Evolutionary conservation across 2,329 filamentous ascomycete genomes (phyloP), one percentile per base, ranked within the genome.

Genomic region (Colletotrichum sp.): DNA sequence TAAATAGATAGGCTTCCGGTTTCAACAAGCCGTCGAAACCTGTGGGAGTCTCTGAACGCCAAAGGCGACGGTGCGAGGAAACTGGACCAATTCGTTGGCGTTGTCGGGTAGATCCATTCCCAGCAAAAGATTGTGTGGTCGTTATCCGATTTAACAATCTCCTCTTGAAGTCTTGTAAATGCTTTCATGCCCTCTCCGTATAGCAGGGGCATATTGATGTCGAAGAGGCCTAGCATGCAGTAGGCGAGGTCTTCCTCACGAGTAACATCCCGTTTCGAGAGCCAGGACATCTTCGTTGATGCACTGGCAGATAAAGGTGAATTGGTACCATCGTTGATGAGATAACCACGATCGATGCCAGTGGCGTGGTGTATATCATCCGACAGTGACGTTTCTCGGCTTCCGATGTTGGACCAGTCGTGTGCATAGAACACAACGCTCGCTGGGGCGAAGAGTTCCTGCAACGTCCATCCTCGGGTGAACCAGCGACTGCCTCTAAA

Each of bases 161-260:
- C 65, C 0, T 66, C 33, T 6, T 77, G 74, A 15, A 78, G 13
- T 55, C 79, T 66, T 18, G 69, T 70, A 38, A 79, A 80, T 1
- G 78, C 76, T 16, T 73, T 76, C 16, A n/a, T 33, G 47, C 79
- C 78, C 59, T 81, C 80, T 8, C 79, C 78, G 29, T 81, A 81
- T 2, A 77, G 72, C 8, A 78, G 57, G 8, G 77, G 69, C 77
- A 81, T 81, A 18, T 75, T 79, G 27, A 81, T 71, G 29, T 75
- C 69, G 47, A 81, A 80, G 13, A 81, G 57, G 12, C 80, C 80
- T 7, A 80, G 55, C 36, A 81, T 72, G 31, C 77, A 78, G 34
- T 81, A 81, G 2, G 79, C 79, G 8, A 76, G 62, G 61, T 82
- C 78, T 62, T 80, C 75, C 61, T 54, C 7, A 1, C 76, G 67